These are phyloP conservation scores for Nemania sp. DNA, from an alignment of 2,329 filamentous ascomycete species.

Conservation along the genomic window DNA sequence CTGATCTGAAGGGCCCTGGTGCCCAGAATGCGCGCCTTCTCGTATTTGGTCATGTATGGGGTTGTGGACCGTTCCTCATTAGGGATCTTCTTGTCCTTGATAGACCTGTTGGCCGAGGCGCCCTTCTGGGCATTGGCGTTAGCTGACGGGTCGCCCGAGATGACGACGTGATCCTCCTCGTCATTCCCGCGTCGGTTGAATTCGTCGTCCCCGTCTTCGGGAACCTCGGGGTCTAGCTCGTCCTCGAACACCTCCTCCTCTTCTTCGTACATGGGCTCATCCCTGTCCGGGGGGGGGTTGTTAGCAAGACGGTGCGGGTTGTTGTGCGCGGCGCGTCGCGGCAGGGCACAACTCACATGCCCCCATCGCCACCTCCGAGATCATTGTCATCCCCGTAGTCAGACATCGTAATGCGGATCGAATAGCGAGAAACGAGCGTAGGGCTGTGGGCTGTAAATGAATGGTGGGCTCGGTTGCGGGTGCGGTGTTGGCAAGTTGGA, in stretches of 20 bases:
- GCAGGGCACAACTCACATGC: slow-evolving; percentile 23
- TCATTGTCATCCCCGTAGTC: slow-evolving; percentile 41
- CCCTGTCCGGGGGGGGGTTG: slow-evolving; percentile 50
- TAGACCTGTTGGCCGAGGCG: slow-evolving; percentile 53
- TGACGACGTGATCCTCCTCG: slow-evolving; percentile 62
- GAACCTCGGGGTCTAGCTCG: slow-evolving; percentile 59
- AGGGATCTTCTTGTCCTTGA: slow-evolving; percentile 85
- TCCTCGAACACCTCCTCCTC: slow-evolving; percentile 62
- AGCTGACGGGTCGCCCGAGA: slow-evolving; percentile 66
- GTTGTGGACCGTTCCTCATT: slow-evolving; percentile 89
- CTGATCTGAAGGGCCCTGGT: slow-evolving; percentile 93
- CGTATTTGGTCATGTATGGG: slow-evolving; percentile 99
- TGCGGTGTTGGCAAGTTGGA: slow-evolving; percentile 24
- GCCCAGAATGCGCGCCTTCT: slow-evolving; percentile 88
- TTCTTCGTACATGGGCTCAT: slow-evolving; percentile 74
- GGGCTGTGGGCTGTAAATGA: background rate
- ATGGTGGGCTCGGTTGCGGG: slow-evolving; percentile 15
- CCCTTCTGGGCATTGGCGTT: slow-evolving; percentile 57
- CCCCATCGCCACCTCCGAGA: slow-evolving; percentile 32
- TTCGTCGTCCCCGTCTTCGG: slow-evolving; percentile 56
- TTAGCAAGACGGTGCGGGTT: slow-evolving; percentile 42
- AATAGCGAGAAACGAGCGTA: slow-evolving; percentile 10
- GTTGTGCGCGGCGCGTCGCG: slow-evolving; percentile 25
- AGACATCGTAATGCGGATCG: slow-evolving; percentile 35
- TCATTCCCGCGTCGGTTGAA: slow-evolving; percentile 58